These are phyloP conservation scores for Boletales sp. DNA, from an alignment of 768 basidiomycete genomes.

Conservation along the genomic window DNA sequence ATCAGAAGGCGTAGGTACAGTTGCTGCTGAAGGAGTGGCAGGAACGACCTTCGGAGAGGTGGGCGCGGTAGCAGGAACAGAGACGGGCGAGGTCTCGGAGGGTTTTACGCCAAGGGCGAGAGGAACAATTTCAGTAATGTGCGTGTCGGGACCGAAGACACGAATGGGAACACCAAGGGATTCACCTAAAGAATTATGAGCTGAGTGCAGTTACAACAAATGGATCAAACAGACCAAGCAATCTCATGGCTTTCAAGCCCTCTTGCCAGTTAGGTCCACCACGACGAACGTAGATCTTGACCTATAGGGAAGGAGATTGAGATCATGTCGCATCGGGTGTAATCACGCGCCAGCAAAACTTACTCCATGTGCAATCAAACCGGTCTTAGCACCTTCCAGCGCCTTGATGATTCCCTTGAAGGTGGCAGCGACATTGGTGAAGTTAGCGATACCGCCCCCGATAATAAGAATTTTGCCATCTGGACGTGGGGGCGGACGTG, in stretches of 20 bases:
- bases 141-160: slow-evolving; percentile 96
- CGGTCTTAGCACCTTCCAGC: slow-evolving; percentile 86
- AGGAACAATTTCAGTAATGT: slow-evolving; percentile 98
- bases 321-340: background rate
- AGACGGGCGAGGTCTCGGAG: slow-evolving; percentile 25
- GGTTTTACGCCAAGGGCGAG: slow-evolving; percentile 83
- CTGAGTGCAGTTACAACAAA: background rate
- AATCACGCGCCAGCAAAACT: background rate
- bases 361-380: slow-evolving; percentile 54
- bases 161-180: slow-evolving; percentile 95
- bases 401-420: slow-evolving; percentile 99
- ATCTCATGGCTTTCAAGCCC: slow-evolving; percentile 95
- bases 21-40: slow-evolving; percentile 29
- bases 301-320: slow-evolving; percentile 46
- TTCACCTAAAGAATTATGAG: slow-evolving; percentile 47
- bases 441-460: slow-evolving; percentile 99
- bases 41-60: slow-evolving; percentile 33
- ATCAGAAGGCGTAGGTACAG: slow-evolving; percentile 38
- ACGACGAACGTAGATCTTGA: slow-evolving; percentile 96
- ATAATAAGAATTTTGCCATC: slow-evolving; percentile 99
- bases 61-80: slow-evolving; percentile 47
- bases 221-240: slow-evolving; percentile 52
- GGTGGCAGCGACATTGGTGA: slow-evolving; percentile 97
- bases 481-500: slow-evolving; percentile 75
- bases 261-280: slow-evolving; percentile 99